Evolutionary conservation across 2,329 filamentous ascomycete species (phyloP).

Genomic region (Diaporthe australafricana): DNA sequence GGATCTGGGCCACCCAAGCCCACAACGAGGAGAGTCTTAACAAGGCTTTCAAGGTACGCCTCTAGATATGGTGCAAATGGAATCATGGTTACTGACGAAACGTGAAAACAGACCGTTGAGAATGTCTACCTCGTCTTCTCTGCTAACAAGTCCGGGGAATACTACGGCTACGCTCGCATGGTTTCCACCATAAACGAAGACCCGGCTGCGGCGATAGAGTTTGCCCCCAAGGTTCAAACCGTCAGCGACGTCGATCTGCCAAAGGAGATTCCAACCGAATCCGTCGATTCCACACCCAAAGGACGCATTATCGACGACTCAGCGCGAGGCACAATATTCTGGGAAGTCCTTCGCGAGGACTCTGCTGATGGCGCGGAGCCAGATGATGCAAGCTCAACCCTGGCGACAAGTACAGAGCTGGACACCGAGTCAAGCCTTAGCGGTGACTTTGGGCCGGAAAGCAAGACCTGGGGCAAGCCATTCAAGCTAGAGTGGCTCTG

Average conservation of each 20-base stretch:
- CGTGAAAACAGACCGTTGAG: slow-evolving; percentile 71
- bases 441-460: slow-evolving; percentile 53
- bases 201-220: slow-evolving; percentile 74
- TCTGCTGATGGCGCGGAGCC: slow-evolving; percentile 50
- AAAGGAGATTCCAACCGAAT: slow-evolving; percentile 82
- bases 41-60: slow-evolving; percentile 79
- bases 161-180: slow-evolving; percentile 96
- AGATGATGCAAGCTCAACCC: slow-evolving; percentile 56
- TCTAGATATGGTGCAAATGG: neutral
- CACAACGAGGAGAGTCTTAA: slow-evolving; percentile 92
- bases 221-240: slow-evolving; percentile 73
- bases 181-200: slow-evolving; percentile 84
- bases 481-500: slow-evolving; percentile 94
- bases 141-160: slow-evolving; percentile 96
- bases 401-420: slow-evolving; percentile 55
- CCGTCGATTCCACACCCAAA: slow-evolving; percentile 81
- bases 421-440: slow-evolving; percentile 52
- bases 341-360: slow-evolving; percentile 79
- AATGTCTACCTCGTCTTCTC: slow-evolving; percentile 95
- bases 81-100: neutral
- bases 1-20: slow-evolving; percentile 93
- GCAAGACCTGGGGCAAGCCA: slow-evolving; percentile 87
- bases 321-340: slow-evolving; percentile 94
- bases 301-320: slow-evolving; percentile 94
- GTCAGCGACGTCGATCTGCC: slow-evolving; percentile 74